A percentile compares a stretch with the other conserved stretches of the same genome.
Evolutionary conservation across 2,329 filamentous ascomycete species (phyloP).

Genomic region (Fusarium avenaceum): DNA sequence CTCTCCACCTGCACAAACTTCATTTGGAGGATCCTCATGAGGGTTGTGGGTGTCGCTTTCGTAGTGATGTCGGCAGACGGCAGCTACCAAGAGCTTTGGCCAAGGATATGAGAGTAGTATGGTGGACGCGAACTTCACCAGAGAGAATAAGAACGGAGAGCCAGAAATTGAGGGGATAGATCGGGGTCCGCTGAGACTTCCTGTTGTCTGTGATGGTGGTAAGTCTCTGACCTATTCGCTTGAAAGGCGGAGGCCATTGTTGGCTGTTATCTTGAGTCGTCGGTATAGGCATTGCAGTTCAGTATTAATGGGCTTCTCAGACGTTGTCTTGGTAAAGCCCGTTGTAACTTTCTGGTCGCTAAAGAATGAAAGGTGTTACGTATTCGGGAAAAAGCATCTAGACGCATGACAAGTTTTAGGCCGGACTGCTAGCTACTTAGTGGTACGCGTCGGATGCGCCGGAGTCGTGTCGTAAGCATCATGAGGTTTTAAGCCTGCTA

Average conservation of each 20-base stretch:
- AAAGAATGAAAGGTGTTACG: neutral
- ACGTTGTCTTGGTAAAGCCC: neutral
- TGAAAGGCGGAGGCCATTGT: neutral
- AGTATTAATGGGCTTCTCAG: neutral
- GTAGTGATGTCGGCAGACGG: constrained; percentile 13
- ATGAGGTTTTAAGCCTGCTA: neutral
- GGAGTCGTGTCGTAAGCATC: neutral
- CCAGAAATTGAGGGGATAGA: constrained; percentile 17
- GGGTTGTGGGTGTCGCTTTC: neutral
- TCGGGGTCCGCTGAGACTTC: neutral
- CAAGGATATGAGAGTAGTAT: constrained; percentile 12
- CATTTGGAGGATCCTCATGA: neutral
- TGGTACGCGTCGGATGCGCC: neutral
- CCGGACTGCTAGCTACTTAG: neutral
- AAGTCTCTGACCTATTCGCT: neutral
- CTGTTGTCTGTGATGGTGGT: neutral
- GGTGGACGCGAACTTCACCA: constrained; percentile 1
- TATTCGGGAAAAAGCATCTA: neutral
- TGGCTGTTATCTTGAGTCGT: neutral
- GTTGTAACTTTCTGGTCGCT: neutral
- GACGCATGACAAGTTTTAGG: neutral
- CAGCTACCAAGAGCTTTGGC: constrained; percentile 4
- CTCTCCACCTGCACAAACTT: constrained; percentile 8
- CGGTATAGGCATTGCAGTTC: neutral
- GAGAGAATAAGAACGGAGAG: constrained; percentile 1